phyloP scores from a whole-genome alignment of 2,329 filamentous ascomycete species.

The Dothistroma septosporum region DNA sequence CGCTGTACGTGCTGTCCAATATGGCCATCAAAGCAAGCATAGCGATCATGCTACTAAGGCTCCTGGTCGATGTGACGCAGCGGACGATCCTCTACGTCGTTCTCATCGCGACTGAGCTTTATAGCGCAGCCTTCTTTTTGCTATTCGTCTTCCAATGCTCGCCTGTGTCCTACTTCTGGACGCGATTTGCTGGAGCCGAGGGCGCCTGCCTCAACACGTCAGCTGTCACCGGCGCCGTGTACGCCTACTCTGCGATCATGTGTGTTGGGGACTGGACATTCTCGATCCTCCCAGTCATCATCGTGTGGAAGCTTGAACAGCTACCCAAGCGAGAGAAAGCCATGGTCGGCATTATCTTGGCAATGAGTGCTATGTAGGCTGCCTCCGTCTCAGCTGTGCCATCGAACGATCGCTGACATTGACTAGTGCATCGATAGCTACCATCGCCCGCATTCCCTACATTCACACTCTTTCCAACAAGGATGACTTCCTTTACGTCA shows the following conservation, averaged over 20 bases:
- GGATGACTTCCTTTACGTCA: slow-evolving; percentile 16
- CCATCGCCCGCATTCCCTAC: slow-evolving; percentile 18
- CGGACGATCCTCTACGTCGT: slow-evolving; percentile 12
- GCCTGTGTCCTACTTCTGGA: slow-evolving; percentile 20
- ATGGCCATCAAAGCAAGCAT: slow-evolving; percentile 24
- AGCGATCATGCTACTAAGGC: slow-evolving; percentile 17
- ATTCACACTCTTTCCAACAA: slow-evolving; percentile 12
- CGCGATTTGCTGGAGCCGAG: slow-evolving; percentile 10
- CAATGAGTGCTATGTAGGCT: slow-evolving; percentile 30
- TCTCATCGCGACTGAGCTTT: slow-evolving; percentile 15
- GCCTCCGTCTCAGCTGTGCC: not conserved
- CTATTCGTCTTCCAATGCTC: slow-evolving; percentile 19
- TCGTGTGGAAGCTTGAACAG: slow-evolving; percentile 32
- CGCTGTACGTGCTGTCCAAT: slow-evolving; percentile 20
- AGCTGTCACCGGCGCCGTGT: slow-evolving; percentile 9
- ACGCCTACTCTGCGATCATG: slow-evolving; percentile 18
- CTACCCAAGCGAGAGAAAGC: slow-evolving; percentile 27
- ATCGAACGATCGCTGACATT: not conserved
- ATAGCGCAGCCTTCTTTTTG: slow-evolving; percentile 18
- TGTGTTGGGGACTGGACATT: slow-evolving; percentile 20
- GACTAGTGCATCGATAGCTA: slow-evolving; percentile 16
- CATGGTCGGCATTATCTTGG: slow-evolving; percentile 32
- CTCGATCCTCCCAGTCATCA: slow-evolving; percentile 30
- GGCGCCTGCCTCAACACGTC: slow-evolving; percentile 12
- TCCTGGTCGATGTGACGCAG: slow-evolving; percentile 11